Evolutionary conservation across 2,329 filamentous ascomycete genomes (phyloP), one percentile per base, ranked within the genome.

Genomic region (Botrytis hyacinthi): DNA sequence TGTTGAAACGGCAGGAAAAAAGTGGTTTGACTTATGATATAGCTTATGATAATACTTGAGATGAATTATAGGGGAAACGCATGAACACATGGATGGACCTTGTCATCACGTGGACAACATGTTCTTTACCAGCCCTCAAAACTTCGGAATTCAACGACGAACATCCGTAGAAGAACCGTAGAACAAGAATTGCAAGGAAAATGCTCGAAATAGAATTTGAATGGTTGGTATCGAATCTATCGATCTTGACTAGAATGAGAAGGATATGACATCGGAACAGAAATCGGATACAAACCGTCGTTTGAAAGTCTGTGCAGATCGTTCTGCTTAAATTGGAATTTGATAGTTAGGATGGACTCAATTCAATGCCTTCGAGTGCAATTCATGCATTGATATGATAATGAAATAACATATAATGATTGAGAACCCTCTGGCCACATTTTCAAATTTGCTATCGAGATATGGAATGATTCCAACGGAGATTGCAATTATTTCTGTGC

Each of bases 361-460:
- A 40, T 57, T 42, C 48, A 69, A 57, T 57, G 48, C 35, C n/a
- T 37, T n/a, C 26, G 40, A 69, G 66, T 69, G 10, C 35, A 42
- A 69, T 57, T 69, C 66, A 69, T 69, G 66, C 66, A 42, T 57
- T 32, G 35, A 69, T 69, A 57, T 42, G 18, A 69, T 57, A 48
- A 44, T 44, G 51, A 69, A 69, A 69, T 59, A 69, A 69, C 35
- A 69, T 69, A 69, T 57, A 42, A 69, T 57, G 35, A 42, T 57
- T 9, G 51, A 69, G 66, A 42, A 20, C 22, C 66, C 66, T 69
- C 48, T 54, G 37, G 48, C 35, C 37, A 57, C 29, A 10, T 44
- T 16, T 57, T 57, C 26, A 59, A 57, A 69, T 69, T 68, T 44
- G 48, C 48, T 51, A 69, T 57, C 48, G 48, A n/a, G 29, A 44